Evolutionary conservation across 1,139 yeast genomes (phyloP).

Genomic region (Suhomyces choctaworum): DNA sequence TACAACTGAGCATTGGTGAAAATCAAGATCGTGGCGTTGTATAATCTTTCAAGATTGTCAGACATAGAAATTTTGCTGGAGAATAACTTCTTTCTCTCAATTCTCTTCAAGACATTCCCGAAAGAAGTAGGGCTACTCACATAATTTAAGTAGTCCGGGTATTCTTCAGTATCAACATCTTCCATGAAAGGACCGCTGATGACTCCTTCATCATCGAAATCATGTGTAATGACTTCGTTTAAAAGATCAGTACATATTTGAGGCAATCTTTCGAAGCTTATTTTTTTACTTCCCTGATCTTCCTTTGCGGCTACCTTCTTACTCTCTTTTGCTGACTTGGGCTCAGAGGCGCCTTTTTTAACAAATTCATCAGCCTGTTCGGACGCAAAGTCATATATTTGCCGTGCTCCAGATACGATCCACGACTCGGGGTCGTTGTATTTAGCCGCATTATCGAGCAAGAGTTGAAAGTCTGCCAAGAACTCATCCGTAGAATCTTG

Average conservation of each 20-base stretch:
- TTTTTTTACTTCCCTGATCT: constrained; percentile 11
- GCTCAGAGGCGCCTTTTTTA: constrained; percentile 1
- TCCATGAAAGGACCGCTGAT: constrained; percentile 60
- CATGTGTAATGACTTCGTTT: constrained; percentile 42
- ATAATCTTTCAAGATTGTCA: constrained; percentile 48
- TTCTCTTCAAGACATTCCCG: constrained; percentile 41
- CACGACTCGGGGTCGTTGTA: constrained; percentile 64
- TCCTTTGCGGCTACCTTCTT: constrained; percentile 14
- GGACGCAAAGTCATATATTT: constrained; percentile 43
- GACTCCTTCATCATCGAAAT: constrained; percentile 43
- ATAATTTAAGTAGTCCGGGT: constrained; percentile 59
- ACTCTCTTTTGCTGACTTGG: constrained; percentile 16
- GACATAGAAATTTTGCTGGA: constrained; percentile 28
- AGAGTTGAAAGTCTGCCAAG: constrained; percentile 53
- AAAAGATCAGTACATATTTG: constrained; percentile 28
- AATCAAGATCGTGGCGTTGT: constrained; percentile 49
- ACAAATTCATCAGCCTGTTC: constrained; percentile 37
- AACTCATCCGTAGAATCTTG: constrained; percentile 38
- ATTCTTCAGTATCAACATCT: constrained; percentile 53
- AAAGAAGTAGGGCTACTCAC: constrained; percentile 61
- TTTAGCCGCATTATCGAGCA: constrained; percentile 59
- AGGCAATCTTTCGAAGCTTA: constrained; percentile 26
- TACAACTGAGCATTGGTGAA: constrained; percentile 60
- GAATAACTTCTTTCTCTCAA: constrained; percentile 44
- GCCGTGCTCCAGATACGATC: constrained; percentile 58